phyloP scores from a whole-genome alignment of 2,329 filamentous ascomycete species.

The Alternaria conjuncta region DNA sequence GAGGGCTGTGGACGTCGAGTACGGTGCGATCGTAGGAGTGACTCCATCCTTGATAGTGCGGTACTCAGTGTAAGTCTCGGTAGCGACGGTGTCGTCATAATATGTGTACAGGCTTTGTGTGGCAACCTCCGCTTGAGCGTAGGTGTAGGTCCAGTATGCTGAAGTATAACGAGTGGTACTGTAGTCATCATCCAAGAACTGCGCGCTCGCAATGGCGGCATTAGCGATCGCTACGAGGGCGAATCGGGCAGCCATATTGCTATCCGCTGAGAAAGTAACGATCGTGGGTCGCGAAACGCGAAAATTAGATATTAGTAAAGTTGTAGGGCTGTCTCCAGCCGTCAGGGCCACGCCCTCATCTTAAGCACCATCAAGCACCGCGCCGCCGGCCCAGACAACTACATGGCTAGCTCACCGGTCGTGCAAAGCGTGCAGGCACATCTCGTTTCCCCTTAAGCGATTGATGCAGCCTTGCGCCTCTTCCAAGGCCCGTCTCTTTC shows the following conservation, averaged over 20 bases:
- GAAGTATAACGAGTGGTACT: conserved; percentile 2
- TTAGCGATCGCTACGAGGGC: conserved; percentile 21
- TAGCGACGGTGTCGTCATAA: conserved; percentile 7
- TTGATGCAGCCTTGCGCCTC: conserved; percentile 25
- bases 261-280: not conserved
- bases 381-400: conserved; percentile 11
- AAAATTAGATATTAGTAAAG: conserved; percentile 16
- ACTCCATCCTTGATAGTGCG: conserved; percentile 31
- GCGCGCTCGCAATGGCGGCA: conserved; percentile 18
- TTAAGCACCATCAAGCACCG: conserved; percentile 26
- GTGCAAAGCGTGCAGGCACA: conserved; percentile 17
- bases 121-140: conserved; percentile 23
- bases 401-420: conserved; percentile 31
- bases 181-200: conserved; percentile 6
- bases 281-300: conserved; percentile 13
- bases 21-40: conserved; percentile 33
- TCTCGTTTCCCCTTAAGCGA: conserved; percentile 25
- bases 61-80: conserved; percentile 18
- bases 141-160: conserved; percentile 36
- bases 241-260: conserved; percentile 23
- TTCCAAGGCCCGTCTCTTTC: not conserved
- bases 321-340: conserved; percentile 10
- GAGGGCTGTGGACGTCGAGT: conserved; percentile 5
- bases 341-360: conserved; percentile 23
- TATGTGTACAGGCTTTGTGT: conserved; percentile 24